Conservation (phyloP, 1,284 basidiomycete genomes). For the Stygiomarasmius scandens region DNA sequence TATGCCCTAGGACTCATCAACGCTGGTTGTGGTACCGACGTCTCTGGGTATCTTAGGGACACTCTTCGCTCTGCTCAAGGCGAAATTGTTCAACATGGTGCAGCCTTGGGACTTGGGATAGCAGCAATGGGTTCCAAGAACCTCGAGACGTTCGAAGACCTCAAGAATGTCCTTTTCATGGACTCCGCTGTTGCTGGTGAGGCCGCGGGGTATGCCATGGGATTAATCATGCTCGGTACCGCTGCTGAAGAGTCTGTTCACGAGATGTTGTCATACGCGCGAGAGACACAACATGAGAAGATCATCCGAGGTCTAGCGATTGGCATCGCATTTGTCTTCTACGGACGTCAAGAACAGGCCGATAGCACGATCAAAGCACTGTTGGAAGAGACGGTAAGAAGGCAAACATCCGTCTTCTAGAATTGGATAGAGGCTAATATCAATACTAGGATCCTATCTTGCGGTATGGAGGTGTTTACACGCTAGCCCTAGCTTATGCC, state of each 20-base stretch:
- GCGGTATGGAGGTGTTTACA: conserved; percentile 95
- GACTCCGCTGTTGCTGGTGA: conserved; percentile 95
- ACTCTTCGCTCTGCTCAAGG: conserved; percentile 72
- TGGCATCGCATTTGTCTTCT: conserved; percentile 88
- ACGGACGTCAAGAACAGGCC: conserved; percentile 89
- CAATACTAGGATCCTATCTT: conserved; percentile 83
- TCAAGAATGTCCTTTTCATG: conserved; percentile 86
- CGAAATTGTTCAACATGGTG: conserved; percentile 94
- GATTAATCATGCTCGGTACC: conserved; percentile 93
- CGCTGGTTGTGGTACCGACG: conserved; percentile 80
- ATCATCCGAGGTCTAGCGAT: conserved; percentile 94
- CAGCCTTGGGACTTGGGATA: conserved; percentile 90
- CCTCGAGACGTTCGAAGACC: conserved; percentile 86
- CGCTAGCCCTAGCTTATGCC: conserved; percentile 91
- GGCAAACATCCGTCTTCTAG: conserved; percentile 23
- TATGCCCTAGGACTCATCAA: conserved; percentile 96
- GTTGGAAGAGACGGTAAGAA: conserved; percentile 80
- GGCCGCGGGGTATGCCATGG: conserved; percentile 94
- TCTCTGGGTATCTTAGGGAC: conserved; percentile 76
- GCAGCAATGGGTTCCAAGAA: conserved; percentile 91
- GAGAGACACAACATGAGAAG: conserved; percentile 97
- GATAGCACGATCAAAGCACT: conserved; percentile 77
- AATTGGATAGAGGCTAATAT: background rate
- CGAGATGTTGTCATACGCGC: conserved; percentile 93
- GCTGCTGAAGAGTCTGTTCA: conserved; percentile 77